Percentiles rank a stretch among this genome's conserved stretches.
phyloP scores from a whole-genome alignment of 73 alveolate genomes.

The Tetrahymena borealis region DNA sequence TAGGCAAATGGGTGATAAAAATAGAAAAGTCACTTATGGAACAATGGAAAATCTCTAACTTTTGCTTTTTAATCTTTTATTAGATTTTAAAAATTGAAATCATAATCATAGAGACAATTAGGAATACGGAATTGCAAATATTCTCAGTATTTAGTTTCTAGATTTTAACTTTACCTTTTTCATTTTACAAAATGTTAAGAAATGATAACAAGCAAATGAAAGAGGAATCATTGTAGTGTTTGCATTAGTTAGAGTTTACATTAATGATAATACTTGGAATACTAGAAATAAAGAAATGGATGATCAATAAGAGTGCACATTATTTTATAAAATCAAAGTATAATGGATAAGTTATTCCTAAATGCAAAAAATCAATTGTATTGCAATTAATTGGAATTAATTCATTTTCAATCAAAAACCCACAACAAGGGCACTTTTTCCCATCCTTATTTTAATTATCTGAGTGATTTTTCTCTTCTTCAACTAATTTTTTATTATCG shows the following conservation, averaged over 20 bases:
- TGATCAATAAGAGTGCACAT: constrained; percentile 4
- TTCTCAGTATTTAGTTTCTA: not conserved
- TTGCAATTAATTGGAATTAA: not conserved
- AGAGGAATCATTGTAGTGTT: not conserved
- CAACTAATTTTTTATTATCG: not conserved
- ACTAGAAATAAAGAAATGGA: constrained; percentile 5
- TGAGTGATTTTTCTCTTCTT: not conserved
- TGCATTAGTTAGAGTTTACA: not conserved
- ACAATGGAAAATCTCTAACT: not conserved
- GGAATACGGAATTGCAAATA: not conserved
- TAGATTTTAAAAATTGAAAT: constrained; percentile 3
- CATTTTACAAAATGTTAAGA: not conserved
- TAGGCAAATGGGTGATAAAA: not conserved
- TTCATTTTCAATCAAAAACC: not conserved
- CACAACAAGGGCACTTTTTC: constrained; percentile 8
- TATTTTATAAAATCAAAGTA: constrained; percentile 10
- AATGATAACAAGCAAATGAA: constrained; percentile 1
- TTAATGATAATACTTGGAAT: not conserved
- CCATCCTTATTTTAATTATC: not conserved
- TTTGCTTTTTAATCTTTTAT: not conserved
- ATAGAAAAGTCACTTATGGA: constrained; percentile 11
- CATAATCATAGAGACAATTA: constrained; percentile 8
- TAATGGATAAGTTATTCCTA: constrained; percentile 19
- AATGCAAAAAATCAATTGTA: not conserved
- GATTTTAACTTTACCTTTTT: not conserved